A percentile compares a stretch with the other conserved stretches of the same genome.
phyloP scores from a whole-genome alignment of 129 eudicot genomes.

The Helianthus annuus region HanXRQr2.0-SUNRISE NC_035442.2:146367785-146368284 shows the following conservation, averaged over 20 bases:
- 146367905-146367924: slow-evolving; percentile 48
- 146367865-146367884: slow-evolving; percentile 55
- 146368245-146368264: slow-evolving; percentile 53
- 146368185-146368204: slow-evolving; percentile 40
- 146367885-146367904: slow-evolving; percentile 74
- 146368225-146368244: slow-evolving; percentile 67
- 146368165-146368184: slow-evolving; percentile 46
- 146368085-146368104: slow-evolving; percentile 58
- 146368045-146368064: slow-evolving; percentile 36
- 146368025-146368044: slow-evolving; percentile 56
- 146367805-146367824: slow-evolving; percentile 75
- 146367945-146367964: slow-evolving; percentile 52
- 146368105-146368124: slow-evolving; percentile 42
- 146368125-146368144: slow-evolving; percentile 58
- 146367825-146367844: slow-evolving; percentile 58
- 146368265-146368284: slow-evolving; percentile 58
- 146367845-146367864: slow-evolving; percentile 47
- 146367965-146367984: slow-evolving; percentile 28
- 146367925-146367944: slow-evolving; percentile 35
- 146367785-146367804: slow-evolving; percentile 61
- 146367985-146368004: slow-evolving; percentile 45
- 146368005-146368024: slow-evolving; percentile 29
- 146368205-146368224: slow-evolving; percentile 70
- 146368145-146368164: slow-evolving; percentile 66
- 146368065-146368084: slow-evolving; percentile 67